These are phyloP conservation scores for Plantago major DNA, from an alignment of 257 asterid species.

Conservation along the genomic window DNA sequence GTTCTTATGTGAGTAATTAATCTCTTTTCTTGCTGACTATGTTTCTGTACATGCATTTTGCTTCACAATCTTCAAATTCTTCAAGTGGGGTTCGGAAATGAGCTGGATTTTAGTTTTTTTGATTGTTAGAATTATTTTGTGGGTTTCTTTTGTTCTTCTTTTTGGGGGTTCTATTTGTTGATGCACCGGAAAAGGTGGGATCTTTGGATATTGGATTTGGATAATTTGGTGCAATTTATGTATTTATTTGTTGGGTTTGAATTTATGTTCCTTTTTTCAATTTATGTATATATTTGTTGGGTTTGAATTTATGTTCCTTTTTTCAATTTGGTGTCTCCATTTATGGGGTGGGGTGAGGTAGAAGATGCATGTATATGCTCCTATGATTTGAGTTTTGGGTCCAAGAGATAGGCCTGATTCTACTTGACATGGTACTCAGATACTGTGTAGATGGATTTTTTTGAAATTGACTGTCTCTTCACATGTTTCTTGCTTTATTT, in stretches of 20 bases:
- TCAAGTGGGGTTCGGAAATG: conserved; percentile 4
- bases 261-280: not conserved
- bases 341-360: not conserved
- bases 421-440: not conserved
- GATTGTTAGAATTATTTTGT: conserved; percentile 5
- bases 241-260: too few relatives aligned
- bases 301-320: not conserved
- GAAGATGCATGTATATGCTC: not conserved
- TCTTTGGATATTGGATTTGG: not conserved
- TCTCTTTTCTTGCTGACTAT: conserved; percentile 1
- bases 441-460: not conserved
- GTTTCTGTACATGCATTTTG: conserved; percentile 9
- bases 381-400: not conserved
- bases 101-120: conserved; percentile 11
- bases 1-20: conserved; percentile 14
- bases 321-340: too few relatives aligned
- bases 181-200: not conserved
- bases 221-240: not conserved
- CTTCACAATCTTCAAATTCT: conserved; percentile 6
- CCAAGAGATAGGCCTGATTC: not conserved
- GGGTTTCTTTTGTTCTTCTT: not conserved
- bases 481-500: not conserved
- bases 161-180: not conserved
- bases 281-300: too few relatives aligned
- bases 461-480: not conserved